These are phyloP conservation scores for Boletus huronensis DNA, from an alignment of 768 basidiomycete genomes.

Conservation along the genomic window DNA sequence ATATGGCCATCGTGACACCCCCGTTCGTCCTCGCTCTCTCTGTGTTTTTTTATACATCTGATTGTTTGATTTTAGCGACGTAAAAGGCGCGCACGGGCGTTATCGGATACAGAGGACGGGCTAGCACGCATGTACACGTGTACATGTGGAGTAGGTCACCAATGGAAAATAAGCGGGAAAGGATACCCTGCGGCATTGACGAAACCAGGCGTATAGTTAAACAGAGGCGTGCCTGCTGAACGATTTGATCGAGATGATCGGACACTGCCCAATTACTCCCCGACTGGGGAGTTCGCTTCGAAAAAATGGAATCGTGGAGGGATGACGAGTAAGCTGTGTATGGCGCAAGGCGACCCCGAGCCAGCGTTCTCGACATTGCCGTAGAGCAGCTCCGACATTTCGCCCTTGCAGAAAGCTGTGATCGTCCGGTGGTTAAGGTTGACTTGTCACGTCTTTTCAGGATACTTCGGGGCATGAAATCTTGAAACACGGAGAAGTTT, in stretches of 20 bases:
- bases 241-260: constrained; percentile 8
- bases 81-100: constrained; percentile 16
- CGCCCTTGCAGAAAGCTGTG: background rate
- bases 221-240: background rate
- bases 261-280: background rate
- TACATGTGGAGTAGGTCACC: background rate
- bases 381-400: constrained; percentile 13
- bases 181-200: constrained; percentile 1
- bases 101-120: background rate
- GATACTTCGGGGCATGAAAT: constrained; percentile 21
- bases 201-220: background rate
- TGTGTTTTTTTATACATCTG: background rate
- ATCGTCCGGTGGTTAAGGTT: constrained; percentile 3
- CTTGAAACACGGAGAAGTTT: constrained; percentile 28
- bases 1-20: constrained; percentile 10
- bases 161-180: constrained; percentile 7
- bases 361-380: constrained; percentile 21
- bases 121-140: background rate
- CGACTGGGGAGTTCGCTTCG: constrained; percentile 7
- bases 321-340: background rate
- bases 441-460: constrained; percentile 5
- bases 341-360: background rate
- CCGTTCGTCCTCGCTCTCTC: background rate
- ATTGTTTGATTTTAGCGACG: constrained; percentile 16
- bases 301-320: constrained; percentile 18